Conservation (phyloP, 1,284 basidiomycete species). For the Cerrena zonata region DNA sequence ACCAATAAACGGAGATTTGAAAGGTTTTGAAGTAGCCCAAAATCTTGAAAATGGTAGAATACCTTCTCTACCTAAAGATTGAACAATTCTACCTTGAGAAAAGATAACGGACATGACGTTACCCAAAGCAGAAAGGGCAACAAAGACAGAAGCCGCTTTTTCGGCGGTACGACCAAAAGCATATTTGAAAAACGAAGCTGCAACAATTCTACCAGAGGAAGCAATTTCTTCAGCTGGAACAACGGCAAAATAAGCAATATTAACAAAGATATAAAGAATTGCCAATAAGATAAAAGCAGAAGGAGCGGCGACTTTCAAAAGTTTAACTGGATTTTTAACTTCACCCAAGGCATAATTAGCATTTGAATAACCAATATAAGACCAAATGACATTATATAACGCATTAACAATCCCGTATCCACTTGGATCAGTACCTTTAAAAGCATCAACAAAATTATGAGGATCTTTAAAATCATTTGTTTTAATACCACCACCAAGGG, state of each 20-base stretch:
- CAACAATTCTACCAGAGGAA: constrained; percentile 48
- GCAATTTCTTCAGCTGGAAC: constrained; percentile 57
- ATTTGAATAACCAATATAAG: constrained; percentile 57
- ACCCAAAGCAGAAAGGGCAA: constrained; percentile 55
- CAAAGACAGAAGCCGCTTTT: constrained; percentile 49
- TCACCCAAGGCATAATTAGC: constrained; percentile 62
- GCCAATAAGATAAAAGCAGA: constrained; percentile 48
- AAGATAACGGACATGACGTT: constrained; percentile 55
- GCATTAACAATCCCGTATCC: constrained; percentile 37
- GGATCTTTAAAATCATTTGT: constrained; percentile 43
- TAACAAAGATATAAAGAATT: constrained; percentile 48
- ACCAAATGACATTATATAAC: constrained; percentile 60
- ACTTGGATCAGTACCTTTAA: constrained; percentile 44
- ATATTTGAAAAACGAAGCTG: constrained; percentile 59
- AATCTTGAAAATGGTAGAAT: constrained; percentile 53
- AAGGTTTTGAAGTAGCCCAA: constrained; percentile 59
- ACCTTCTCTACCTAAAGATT: constrained; percentile 63
- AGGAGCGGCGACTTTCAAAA: constrained; percentile 56
- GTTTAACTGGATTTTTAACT: constrained; percentile 54
- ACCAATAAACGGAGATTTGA: constrained; percentile 52
- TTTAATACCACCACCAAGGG: constrained; percentile 34
- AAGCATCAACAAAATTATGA: constrained; percentile 35
- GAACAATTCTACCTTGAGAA: constrained; percentile 56
- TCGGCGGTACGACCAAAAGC: constrained; percentile 51
- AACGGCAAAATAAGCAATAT: constrained; percentile 58